Percentiles rank a stretch among this genome's conserved stretches.
These are phyloP conservation scores for Yarrowia sp. DNA, from an alignment of 805 yeast species.

Conservation along the genomic window DNA sequence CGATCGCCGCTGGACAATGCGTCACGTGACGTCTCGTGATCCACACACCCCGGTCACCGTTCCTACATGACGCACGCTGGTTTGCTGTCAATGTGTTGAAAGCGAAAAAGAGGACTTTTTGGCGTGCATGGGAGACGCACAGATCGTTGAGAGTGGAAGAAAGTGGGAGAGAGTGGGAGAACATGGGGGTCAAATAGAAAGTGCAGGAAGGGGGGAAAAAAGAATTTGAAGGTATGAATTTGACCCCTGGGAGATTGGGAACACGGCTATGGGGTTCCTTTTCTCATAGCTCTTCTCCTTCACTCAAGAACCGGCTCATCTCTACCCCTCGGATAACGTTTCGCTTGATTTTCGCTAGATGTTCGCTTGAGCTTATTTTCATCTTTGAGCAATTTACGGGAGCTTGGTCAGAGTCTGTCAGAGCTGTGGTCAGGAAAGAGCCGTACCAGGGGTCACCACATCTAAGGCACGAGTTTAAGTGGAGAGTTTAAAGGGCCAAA, in stretches of 20 bases:
- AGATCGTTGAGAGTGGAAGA: neutral
- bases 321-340: too few species aligned
- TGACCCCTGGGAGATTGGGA: too few species aligned
- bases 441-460: constrained; percentile 19
- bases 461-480: constrained; percentile 4
- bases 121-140: neutral
- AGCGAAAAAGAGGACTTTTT: neutral
- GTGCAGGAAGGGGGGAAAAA: neutral
- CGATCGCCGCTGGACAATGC: neutral
- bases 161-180: too few species aligned
- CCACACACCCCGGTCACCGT: neutral
- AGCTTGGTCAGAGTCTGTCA: constrained; percentile 17
- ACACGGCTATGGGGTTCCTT: too few species aligned
- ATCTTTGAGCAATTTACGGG: constrained; percentile 4
- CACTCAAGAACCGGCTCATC: too few species aligned
- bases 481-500: too few species aligned
- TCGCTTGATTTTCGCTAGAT: neutral
- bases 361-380: neutral
- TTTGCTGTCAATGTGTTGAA: constrained; percentile 21
- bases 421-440: neutral
- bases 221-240: neutral
- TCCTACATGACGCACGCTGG: constrained; percentile 16
- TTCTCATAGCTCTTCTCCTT: too few species aligned
- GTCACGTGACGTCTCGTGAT: constrained; percentile 21
- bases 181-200: constrained; percentile 1